Base-by-base conservation (phyloP, 2,329 filamentous ascomycete genomes). In the Penicillium capsulatum region DNA sequence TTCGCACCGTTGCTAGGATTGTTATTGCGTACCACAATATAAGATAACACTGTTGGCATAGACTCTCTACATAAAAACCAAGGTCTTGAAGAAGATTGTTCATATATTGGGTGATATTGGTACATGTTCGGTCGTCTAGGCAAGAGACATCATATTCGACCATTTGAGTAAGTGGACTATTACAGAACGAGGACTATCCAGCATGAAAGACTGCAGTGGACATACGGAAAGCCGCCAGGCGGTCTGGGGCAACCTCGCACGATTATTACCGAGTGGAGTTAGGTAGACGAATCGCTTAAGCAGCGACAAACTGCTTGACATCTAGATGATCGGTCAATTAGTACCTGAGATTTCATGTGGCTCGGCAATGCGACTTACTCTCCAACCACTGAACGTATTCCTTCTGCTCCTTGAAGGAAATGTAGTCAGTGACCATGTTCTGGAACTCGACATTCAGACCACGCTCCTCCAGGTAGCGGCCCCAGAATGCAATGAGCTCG, bases 341-440 rank as follows among this genome's bases (percentile, higher is more conserved):
- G 43, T 31, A 24, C 9, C 15, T 14, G 26, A 17, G 8, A 10
- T 15, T 14, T 3, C 3, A 31, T 13, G 26, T 13, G 7, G 7
- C n/a, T 10, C 22, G 33, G 9, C 40, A 34, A 34, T 31, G 39
- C 39, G 38, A 59, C 74, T 67, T 66, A 77, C 77, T 80, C 67
- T 81, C 78, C 66, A 98, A 73, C 92, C 94, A 98, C 52, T 77
- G 73, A 47, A 94, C 73, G 69, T 98, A 98, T 77, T 98, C 92
- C 71, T 82, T 85, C 80, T 97, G 91, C 80, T 98, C 92, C 83
- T 98, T 98, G 70, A 86, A 80, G 64, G 97, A 89, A 61, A 97
- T 90, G 72, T 95, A 98, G 66, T 97, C 90, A 26, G 90, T 88
- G 31, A 94, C 83, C 68, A 97, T 96, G 53, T 90, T 72, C 38